Evolutionary conservation across 441 rosid species (phyloP).

Genomic region (Mallotus repandus): DNA sequence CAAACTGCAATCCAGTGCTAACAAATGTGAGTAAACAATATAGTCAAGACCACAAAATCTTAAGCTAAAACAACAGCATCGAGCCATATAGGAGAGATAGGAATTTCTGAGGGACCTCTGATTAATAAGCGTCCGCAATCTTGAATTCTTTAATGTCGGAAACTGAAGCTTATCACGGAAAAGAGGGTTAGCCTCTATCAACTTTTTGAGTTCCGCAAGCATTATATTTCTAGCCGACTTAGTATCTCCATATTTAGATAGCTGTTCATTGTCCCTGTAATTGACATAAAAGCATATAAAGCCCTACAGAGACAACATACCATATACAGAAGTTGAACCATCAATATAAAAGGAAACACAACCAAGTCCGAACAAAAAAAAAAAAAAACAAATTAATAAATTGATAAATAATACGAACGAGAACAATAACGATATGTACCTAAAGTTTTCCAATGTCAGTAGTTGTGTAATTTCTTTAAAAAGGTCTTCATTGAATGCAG

Average conservation of each 20-base stretch:
- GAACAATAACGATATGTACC: conserved; percentile 33
- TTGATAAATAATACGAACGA: not conserved
- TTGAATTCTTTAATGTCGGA: conserved; percentile 71
- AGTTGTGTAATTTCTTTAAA: conserved; percentile 83
- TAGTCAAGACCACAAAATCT: conserved; percentile 1
- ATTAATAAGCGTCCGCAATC: conserved; percentile 74
- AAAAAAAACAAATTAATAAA: too few species aligned
- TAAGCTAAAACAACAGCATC: conserved; percentile 9
- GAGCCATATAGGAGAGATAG: conserved; percentile 9
- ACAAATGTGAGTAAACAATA: conserved; percentile 7
- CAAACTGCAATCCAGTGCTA: conserved; percentile 46
- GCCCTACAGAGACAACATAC: not conserved
- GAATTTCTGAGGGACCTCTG: conserved; percentile 51
- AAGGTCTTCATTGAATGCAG: conserved; percentile 74
- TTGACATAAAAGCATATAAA: conserved; percentile 14
- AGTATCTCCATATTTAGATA: conserved; percentile 74
- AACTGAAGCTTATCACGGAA: conserved; percentile 87
- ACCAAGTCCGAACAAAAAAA: not conserved
- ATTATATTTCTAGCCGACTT: conserved; percentile 79
- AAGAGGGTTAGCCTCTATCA: conserved; percentile 83
- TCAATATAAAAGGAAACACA: not conserved
- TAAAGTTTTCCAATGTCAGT: conserved; percentile 70
- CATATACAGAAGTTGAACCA: not conserved
- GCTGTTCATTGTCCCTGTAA: conserved; percentile 75
- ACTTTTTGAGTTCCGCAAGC: conserved; percentile 72